phyloP scores from a whole-genome alignment of 179 eudicot species.

The Beta macrorhiza region DNA sequence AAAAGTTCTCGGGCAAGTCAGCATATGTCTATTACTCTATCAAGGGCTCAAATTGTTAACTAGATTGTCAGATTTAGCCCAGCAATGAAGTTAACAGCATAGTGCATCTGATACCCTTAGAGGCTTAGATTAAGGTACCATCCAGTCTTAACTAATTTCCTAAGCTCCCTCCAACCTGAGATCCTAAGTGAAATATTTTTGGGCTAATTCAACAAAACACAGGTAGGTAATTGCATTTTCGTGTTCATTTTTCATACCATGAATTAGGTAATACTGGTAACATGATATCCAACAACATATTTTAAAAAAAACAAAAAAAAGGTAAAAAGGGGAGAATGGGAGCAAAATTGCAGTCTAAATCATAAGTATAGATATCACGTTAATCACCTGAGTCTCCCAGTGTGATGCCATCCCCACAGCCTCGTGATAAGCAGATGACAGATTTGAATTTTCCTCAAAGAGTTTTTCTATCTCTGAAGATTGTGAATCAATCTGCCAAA shows the following conservation, averaged over 20 bases:
- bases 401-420: conserved; percentile 59
- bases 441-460: conserved; percentile 82
- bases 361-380: not conserved
- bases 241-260: too few species aligned
- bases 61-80: too few species aligned
- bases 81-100: not conserved
- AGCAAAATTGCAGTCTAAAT: not conserved
- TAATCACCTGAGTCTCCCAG: conserved; percentile 87
- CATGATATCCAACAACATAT: not conserved
- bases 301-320: not conserved
- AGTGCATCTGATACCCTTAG: not conserved
- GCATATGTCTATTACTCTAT: not conserved
- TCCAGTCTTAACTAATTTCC: too few species aligned
- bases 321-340: not conserved
- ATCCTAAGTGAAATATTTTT: too few species aligned
- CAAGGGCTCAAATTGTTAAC: not conserved
- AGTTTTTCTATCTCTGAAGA: conserved; percentile 93
- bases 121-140: not conserved
- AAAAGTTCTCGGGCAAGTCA: not conserved
- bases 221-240: too few species aligned
- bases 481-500: conserved; percentile 85
- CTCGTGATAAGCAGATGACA: conserved; percentile 76
- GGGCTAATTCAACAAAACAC: too few species aligned
- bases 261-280: too few species aligned
- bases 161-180: too few species aligned